These are phyloP conservation scores for Solanum gracilifrons DNA, from an alignment of 257 asterid genomes.

Conservation along the genomic window DNA sequence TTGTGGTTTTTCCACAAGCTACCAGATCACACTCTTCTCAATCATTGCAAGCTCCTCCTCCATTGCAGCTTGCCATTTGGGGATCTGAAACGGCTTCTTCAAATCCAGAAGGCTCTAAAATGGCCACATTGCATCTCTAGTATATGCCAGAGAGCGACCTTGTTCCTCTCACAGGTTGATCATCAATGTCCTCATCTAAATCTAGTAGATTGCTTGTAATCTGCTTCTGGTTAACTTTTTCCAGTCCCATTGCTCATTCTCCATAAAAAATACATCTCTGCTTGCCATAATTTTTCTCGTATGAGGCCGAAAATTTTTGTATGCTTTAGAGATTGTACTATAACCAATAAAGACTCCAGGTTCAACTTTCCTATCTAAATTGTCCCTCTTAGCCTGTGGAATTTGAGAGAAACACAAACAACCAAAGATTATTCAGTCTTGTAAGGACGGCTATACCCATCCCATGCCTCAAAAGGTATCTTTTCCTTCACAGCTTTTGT, in stretches of 20 bases:
- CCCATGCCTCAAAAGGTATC: background rate
- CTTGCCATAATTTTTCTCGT: background rate
- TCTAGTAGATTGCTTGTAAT: background rate
- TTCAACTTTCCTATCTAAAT: background rate
- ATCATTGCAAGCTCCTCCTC: too few relatives aligned
- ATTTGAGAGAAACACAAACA: background rate
- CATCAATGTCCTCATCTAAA: background rate
- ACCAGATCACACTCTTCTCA: too few relatives aligned
- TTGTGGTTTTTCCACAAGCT: too few relatives aligned
- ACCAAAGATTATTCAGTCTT: background rate
- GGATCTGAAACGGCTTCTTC: too few relatives aligned
- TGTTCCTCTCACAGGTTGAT: too few relatives aligned
- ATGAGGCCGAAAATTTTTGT: background rate
- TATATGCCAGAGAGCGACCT: too few relatives aligned
- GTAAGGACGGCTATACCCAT: background rate
- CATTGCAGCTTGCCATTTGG: too few relatives aligned
- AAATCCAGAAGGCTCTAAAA: too few relatives aligned
- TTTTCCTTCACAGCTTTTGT: background rate
- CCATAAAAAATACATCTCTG: background rate
- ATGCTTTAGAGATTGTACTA: background rate
- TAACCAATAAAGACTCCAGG: too few relatives aligned
- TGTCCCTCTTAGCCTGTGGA: background rate
- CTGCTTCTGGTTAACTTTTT: background rate
- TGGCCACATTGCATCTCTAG: too few relatives aligned
- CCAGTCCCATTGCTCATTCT: background rate